These are phyloP conservation scores for Claviceps spartinae DNA, from an alignment of 2,329 filamentous ascomycete genomes.

Conservation along the genomic window DNA sequence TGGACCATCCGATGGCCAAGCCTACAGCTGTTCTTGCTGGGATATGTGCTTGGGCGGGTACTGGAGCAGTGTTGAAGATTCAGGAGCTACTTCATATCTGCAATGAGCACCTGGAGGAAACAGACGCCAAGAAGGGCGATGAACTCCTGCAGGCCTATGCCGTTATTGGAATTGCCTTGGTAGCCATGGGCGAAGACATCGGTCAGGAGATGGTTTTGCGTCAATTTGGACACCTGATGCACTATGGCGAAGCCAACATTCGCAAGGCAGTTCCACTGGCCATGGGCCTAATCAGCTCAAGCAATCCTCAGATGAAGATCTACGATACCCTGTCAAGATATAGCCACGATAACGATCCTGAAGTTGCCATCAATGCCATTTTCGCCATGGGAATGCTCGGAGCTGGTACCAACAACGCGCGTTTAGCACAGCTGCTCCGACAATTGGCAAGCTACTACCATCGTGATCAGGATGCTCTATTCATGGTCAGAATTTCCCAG, in stretches of 20 bases:
- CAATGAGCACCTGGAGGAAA: constrained; percentile 92
- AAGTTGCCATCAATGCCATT: constrained; percentile 96
- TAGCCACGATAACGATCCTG: constrained; percentile 96
- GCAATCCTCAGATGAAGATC: constrained; percentile 99
- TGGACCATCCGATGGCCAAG: constrained; percentile 93
- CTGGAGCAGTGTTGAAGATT: constrained; percentile 90
- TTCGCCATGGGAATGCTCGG: constrained; percentile 97
- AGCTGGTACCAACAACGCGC: constrained; percentile 94
- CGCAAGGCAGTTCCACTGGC: constrained; percentile 89
- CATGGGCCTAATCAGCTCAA: constrained; percentile 92
- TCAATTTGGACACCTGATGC: constrained; percentile 97
- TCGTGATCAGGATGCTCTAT: constrained; percentile 85
- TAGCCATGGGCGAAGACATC: constrained; percentile 96
- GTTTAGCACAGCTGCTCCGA: constrained; percentile 82
- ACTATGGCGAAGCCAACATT: constrained; percentile 96
- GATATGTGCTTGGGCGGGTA: constrained; percentile 96
- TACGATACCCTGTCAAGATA: constrained; percentile 97
- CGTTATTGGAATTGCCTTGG: constrained; percentile 82
- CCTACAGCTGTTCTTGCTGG: constrained; percentile 90
- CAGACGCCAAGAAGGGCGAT: constrained; percentile 88
- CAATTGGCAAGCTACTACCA: constrained; percentile 98
- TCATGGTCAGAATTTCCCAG: constrained; percentile 98
- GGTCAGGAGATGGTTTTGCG: constrained; percentile 98
- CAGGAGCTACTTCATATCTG: constrained; percentile 96
- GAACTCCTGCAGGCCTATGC: constrained; percentile 93